Evolutionary conservation across 1,284 basidiomycete genomes (phyloP), one percentile per base, ranked within the genome.

Genomic region (Taiwanofungus camphoratus): DNA sequence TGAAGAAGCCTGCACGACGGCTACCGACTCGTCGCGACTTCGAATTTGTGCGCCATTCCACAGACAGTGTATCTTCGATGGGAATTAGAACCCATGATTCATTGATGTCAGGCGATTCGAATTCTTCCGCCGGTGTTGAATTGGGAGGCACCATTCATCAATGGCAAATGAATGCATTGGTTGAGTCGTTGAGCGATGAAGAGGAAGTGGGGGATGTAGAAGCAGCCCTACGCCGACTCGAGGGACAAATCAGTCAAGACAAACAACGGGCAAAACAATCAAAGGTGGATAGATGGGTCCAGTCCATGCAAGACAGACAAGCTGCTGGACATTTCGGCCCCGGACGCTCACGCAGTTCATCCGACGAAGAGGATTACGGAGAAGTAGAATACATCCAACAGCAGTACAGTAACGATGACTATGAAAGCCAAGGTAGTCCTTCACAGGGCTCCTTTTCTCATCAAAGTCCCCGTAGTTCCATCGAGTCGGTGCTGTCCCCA

Each of bases 251-350:
- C 45, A 88, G 87, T 59, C 75, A 74, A 0, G 69, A 78, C 50
- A 74, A 78, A 53, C 76, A 83, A 55, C 68, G 74, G 51, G 78
- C 81, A 54, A 89, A 86, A 57, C 76, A 76, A 33, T 69, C 70
- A 41, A 89, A 88, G 57, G 88, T 92, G 3, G 83, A 91, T 58
- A 75, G 77, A 7, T 91, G 88, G 84, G 80, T 93, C 44, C 74
- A 77, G 50, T 77, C 74, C 16, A 86, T 89, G 16, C 76, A 78
- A 52, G 72, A 79, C 47, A 72, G 82, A 23, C 67, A 80, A 61
- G 74, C 69, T 3, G 71, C 70, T 18, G 80, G 79, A 0, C 77
- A 82, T 49, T 80, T 79, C 58, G 70, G 68, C 1, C 63, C 77
- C 38, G 80, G 79, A 42, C 67, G 60, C 15, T 69, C 74, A 15